Conservation (phyloP, 1,284 basidiomycete species). For the Tetrapyrgos nigripes region DNA sequence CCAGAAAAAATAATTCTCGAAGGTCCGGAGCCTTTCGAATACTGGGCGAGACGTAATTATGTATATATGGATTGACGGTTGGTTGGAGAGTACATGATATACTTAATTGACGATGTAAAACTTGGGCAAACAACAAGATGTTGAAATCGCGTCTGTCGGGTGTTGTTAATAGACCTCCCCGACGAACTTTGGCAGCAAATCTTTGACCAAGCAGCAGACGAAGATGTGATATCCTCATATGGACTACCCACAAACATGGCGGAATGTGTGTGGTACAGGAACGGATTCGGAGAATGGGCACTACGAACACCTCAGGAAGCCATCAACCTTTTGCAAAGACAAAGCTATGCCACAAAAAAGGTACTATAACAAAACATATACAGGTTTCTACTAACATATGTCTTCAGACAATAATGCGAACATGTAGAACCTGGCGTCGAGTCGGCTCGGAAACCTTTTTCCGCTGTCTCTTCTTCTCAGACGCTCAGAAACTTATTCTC, state of each 20-base stretch:
- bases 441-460: slow-evolving; percentile 69
- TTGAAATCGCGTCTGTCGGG: no score
- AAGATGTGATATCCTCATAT: slow-evolving; percentile 64
- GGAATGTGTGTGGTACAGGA: slow-evolving; percentile 65
- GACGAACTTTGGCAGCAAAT: slow-evolving; percentile 72
- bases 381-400: not conserved
- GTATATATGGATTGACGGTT: no score
- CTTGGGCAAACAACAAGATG: no score
- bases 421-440: slow-evolving; percentile 58
- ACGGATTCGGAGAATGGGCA: slow-evolving; percentile 54
- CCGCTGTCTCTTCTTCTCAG: slow-evolving; percentile 66
- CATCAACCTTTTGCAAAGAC: slow-evolving; percentile 57
- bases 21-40: no score
- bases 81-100: no score
- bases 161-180: slow-evolving; percentile 60
- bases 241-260: slow-evolving; percentile 64
- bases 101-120: no score
- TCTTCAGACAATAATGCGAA: slow-evolving; percentile 66
- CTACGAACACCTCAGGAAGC: slow-evolving; percentile 64
- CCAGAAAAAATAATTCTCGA: no score
- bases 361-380: slow-evolving; percentile 39
- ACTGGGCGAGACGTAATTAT: no score
- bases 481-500: slow-evolving; percentile 54
- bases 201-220: slow-evolving; percentile 70
- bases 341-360: slow-evolving; percentile 70